A percentile compares a stretch with the other conserved stretches of the same genome.
Evolutionary conservation across 768 basidiomycete genomes (phyloP).

Genomic region (Pisolithus albus): DNA sequence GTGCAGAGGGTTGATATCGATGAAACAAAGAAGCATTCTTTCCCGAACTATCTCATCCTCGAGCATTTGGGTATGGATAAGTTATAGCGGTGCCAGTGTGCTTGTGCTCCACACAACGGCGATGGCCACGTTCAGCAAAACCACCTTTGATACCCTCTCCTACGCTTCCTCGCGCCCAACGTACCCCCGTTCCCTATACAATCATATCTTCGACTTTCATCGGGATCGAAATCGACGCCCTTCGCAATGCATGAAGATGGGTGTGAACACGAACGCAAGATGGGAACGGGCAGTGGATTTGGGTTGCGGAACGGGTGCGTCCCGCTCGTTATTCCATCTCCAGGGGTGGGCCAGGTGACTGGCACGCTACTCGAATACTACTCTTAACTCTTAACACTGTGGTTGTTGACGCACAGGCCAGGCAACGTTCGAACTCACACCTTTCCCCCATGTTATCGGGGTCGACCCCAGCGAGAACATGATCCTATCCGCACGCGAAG

Average conservation of each 20-base stretch:
- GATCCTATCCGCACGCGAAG: conserved; percentile 47
- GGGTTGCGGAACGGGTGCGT: conserved; percentile 64
- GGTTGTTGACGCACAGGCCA: conserved; percentile 43
- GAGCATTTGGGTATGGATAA: too few relatives aligned
- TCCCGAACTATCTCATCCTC: too few relatives aligned
- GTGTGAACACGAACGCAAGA: conserved; percentile 6
- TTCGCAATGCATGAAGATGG: not conserved
- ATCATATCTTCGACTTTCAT: conserved; percentile 59
- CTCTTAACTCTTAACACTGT: too few relatives aligned
- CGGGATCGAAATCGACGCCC: conserved; percentile 6
- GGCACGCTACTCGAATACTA: not conserved
- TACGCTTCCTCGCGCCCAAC: conserved; percentile 44
- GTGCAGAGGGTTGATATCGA: too few relatives aligned
- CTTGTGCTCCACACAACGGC: too few relatives aligned
- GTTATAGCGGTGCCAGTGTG: too few relatives aligned
- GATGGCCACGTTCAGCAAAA: conserved; percentile 71
- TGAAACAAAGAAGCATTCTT: too few relatives aligned
- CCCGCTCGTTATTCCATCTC: not conserved
- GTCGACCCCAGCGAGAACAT: conserved; percentile 73
- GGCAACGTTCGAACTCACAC: conserved; percentile 38
- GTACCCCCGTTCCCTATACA: conserved; percentile 28
- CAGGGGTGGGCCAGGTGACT: not conserved
- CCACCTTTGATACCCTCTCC: conserved; percentile 56
- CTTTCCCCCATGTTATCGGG: conserved; percentile 57
- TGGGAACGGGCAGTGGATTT: conserved; percentile 65